These are phyloP conservation scores for Cicer bijugum DNA, from an alignment of 306 rosid species.

Conservation along the genomic window DNA sequence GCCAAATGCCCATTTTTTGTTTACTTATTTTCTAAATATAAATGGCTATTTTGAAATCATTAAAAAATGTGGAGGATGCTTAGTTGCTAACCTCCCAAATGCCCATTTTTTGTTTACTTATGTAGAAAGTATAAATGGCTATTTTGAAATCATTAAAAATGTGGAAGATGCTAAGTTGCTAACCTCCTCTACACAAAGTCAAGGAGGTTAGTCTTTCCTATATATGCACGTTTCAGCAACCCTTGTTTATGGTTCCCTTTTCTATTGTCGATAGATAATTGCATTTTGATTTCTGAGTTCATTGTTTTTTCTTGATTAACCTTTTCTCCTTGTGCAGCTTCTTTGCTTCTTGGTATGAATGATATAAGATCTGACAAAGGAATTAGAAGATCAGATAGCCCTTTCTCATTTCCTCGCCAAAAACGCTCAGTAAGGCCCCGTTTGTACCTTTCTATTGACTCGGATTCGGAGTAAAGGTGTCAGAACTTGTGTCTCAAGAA, in stretches of 20 bases:
- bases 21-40: not conserved
- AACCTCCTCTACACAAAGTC: conserved; percentile 25
- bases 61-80: conserved; percentile 23
- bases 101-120: conserved; percentile 9
- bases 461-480: conserved; percentile 80
- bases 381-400: conserved; percentile 81
- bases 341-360: conserved; percentile 90
- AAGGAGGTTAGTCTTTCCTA: conserved; percentile 1
- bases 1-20: conserved; percentile 29
- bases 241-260: conserved; percentile 21
- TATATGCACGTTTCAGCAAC: not conserved
- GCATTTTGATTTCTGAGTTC: conserved; percentile 2
- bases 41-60: conserved; percentile 24
- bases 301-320: conserved; percentile 45
- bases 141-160: conserved; percentile 20
- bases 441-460: conserved; percentile 71
- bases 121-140: conserved; percentile 22
- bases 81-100: conserved; percentile 37
- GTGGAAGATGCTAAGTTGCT: conserved; percentile 26
- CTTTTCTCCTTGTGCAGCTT: conserved; percentile 68
- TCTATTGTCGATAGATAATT: not conserved
- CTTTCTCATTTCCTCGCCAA: conserved; percentile 95
- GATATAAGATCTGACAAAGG: conserved; percentile 80
- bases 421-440: conserved; percentile 91
- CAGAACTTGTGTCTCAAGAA: conserved; percentile 41